Base-by-base conservation (phyloP, 306 rosid genomes). In the Rubus parviflorus region DNA sequence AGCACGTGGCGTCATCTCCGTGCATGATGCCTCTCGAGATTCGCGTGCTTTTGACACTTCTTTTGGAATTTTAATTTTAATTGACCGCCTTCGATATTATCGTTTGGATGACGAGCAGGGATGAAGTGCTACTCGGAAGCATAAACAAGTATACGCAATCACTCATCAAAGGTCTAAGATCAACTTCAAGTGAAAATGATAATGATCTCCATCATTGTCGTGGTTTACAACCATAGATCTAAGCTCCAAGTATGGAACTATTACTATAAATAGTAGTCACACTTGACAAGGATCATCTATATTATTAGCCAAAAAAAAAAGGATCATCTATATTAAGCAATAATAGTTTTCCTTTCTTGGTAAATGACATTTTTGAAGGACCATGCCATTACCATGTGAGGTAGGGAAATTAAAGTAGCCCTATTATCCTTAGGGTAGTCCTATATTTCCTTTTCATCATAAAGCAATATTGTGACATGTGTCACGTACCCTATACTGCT, bases 1-100 rank as follows among this genome's bases (percentile, higher is more conserved):
- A 12, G 9, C 81, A 75, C 81, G 83, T 70, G 83, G 80, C 60
- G 7, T 0, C 38, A 70, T 69, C 52, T 70, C 22, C 52, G 16
- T 16, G 57, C 17, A 8, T 43, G 3, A 2, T 16, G 4, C 23
- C 48, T 76, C 86, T 83, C 83, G 80, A 77, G 88, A 83, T 85
- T 58, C 68, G 53, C 71, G 81, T 81, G 85, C 70, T 71, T 53
- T 69, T 62, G 77, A 75, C 78, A 68, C 58, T 38, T 79, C 52
- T 48, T 58, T 70, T 2, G 8, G 15, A 16, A 0, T 73, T 40
- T 54, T 19, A 5, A 3, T 40, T 64, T 5, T 12, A 11, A 15
- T 58, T 60, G 61, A 53, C 69, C 15, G n/a, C 15, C 9, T 76
- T 9, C 35, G 60, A 16, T 15, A 6, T 66, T 65, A 52, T 66